phyloP scores from a whole-genome alignment of 2,329 filamentous ascomycete species.

The Colletotrichum falcatum region DNA sequence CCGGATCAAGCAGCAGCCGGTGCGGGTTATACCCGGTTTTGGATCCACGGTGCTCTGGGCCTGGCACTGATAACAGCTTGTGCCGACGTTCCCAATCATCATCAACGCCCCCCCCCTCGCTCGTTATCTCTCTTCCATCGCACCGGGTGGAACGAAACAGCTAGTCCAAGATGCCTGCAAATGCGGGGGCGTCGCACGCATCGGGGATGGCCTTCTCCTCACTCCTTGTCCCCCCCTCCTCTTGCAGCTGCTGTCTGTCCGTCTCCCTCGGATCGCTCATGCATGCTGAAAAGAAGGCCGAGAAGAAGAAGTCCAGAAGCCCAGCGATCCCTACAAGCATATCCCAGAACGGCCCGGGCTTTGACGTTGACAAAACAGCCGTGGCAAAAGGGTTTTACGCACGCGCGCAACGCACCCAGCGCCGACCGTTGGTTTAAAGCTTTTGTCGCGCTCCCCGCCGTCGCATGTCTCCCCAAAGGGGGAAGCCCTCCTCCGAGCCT shows the following conservation, averaged over 20 bases:
- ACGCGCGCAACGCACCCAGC: too few species aligned
- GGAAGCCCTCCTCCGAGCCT: constrained; percentile 20
- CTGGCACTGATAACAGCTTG: not conserved
- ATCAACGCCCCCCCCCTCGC: too few species aligned
- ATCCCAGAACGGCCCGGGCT: not conserved
- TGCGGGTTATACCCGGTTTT: not conserved
- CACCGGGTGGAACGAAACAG: not conserved
- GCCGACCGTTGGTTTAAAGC: constrained; percentile 18
- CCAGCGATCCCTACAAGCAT: not conserved
- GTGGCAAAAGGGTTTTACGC: not conserved
- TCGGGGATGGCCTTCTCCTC: not conserved
- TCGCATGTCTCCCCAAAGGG: not conserved
- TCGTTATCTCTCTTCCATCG: not conserved
- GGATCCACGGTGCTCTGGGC: not conserved
- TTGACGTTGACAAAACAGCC: constrained; percentile 10
- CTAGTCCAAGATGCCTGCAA: too few species aligned
- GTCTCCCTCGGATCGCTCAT: not conserved
- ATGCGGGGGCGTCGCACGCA: not conserved
- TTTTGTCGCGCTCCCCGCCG: constrained; percentile 21
- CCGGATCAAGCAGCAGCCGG: not conserved
- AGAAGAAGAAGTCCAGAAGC: not conserved
- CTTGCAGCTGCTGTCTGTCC: not conserved
- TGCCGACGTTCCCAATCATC: not conserved
- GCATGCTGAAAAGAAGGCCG: not conserved
- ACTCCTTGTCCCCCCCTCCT: not conserved